Evolutionary conservation across 768 basidiomycete species (phyloP), one percentile per base, ranked within the genome.

Genomic region (Phylloporus arenicola): DNA sequence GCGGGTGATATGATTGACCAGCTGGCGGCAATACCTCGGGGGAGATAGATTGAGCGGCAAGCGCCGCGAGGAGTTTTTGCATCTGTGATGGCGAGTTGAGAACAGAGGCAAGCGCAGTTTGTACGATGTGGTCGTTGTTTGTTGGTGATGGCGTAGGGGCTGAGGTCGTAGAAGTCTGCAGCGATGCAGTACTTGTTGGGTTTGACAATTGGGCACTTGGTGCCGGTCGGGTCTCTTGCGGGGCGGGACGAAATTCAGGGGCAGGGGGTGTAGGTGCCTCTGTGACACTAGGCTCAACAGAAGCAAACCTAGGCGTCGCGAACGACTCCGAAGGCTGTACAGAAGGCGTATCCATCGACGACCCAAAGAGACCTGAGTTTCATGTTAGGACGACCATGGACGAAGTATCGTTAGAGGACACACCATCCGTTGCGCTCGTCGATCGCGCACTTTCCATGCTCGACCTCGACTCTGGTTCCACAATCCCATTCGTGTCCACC

Each of bases 21-120:
- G 55, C 22, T 19, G 50, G 42, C 2, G 67, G 43, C 19, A 69
- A 50, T 24, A 57, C 50, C 3, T 69, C 63, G 13, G 58, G 50
- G 27, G 53, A 40, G 39, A 67, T 55, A 1, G 63, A 54, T 43
- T 60, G 64, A 12, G 62, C 45, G 53, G 63, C 56, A 1, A 83
- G 69, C 0, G 76, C 72, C 0, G 72, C 68, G 16, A 84, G 67
- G 8, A 86, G 67, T 47, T 79, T 76, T 52, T 84, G 82, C 45
- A 86, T 72, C 57, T 84, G 81, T 1, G 64, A 58, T 0, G 82
- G 81, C 0, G 78, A 72, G 37, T 59, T 70, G 44, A 73, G 63
- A 22, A 85, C 69, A 50, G 78, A 77, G 41, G 78, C 72, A 31
- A 84, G 68, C 8, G 79, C 70, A 10, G 71, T 63, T 54, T 81